Conservation (phyloP, 495 filamentous ascomycete species). For the Talaromyces trachyspermus region DNA sequence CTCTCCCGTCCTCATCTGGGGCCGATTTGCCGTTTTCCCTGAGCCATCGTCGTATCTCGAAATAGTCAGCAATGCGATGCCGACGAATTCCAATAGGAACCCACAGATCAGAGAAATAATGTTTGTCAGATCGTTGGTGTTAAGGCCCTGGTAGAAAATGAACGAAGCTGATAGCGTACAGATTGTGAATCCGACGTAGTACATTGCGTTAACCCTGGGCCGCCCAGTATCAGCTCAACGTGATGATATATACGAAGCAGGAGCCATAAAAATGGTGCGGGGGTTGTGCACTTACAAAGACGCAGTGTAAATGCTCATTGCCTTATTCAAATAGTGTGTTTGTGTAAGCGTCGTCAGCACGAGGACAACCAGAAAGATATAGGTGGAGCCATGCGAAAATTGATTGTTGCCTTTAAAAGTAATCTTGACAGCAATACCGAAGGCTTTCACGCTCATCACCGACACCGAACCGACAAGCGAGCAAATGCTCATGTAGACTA, state of each 20-base stretch:
- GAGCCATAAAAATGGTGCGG: background rate
- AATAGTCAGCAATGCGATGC: constrained; percentile 93
- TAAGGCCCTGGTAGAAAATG: constrained; percentile 95
- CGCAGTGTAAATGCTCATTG: constrained; percentile 90
- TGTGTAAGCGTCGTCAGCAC: constrained; percentile 93
- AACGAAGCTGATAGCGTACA: constrained; percentile 93
- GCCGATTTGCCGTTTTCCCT: constrained; percentile 41
- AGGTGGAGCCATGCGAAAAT: constrained; percentile 86
- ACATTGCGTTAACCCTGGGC: constrained; percentile 86
- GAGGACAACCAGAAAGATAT: constrained; percentile 91
- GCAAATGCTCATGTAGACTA: constrained; percentile 95
- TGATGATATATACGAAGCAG: background rate
- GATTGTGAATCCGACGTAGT: constrained; percentile 98
- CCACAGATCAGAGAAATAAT: constrained; percentile 88
- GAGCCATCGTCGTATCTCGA: constrained; percentile 70
- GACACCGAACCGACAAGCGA: constrained; percentile 93
- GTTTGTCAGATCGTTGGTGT: constrained; percentile 86
- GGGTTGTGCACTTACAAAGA: constrained; percentile 63
- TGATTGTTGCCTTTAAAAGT: constrained; percentile 90
- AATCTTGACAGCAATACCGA: constrained; percentile 92
- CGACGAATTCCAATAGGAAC: constrained; percentile 93
- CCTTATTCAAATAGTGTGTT: constrained; percentile 99
- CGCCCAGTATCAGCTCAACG: constrained; percentile 16
- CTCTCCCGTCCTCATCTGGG: too few relatives aligned
- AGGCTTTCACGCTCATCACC: constrained; percentile 97